Evolutionary conservation across 2,329 filamentous ascomycete genomes (phyloP).

Genomic region (Bipolaris bicolor): DNA sequence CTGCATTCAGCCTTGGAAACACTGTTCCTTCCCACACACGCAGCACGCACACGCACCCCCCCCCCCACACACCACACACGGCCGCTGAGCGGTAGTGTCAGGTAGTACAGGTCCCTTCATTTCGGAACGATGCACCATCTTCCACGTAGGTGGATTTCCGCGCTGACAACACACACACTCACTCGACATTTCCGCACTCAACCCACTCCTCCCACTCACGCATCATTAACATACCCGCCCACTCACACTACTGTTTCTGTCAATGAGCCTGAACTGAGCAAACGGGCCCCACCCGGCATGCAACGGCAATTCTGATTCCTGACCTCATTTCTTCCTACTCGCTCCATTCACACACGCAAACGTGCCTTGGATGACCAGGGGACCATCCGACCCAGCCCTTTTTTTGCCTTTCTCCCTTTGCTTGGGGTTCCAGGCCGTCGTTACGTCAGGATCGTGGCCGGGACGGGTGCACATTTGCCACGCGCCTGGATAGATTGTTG

Average conservation of each 20-base stretch:
- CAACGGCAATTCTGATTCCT: constrained; percentile 27
- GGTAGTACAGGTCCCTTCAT: constrained; percentile 48
- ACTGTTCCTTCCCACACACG: too few species aligned
- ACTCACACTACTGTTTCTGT: constrained; percentile 4
- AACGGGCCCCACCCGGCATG: constrained; percentile 36
- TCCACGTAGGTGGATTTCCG: constrained; percentile 41
- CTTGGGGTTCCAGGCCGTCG: constrained; percentile 20
- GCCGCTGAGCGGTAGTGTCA: constrained; percentile 26
- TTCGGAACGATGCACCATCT: constrained; percentile 49
- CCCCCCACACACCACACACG: constrained; percentile 19
- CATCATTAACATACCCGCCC: constrained; percentile 11
- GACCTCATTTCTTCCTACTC: constrained; percentile 31
- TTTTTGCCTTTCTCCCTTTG: constrained; percentile 1
- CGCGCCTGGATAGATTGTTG: constrained; percentile 27
- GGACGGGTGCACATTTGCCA: constrained; percentile 28
- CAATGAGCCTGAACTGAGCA: constrained; percentile 43
- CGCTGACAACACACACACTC: constrained; percentile 41
- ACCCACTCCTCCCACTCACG: constrained; percentile 18
- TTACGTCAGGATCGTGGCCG: constrained; percentile 29
- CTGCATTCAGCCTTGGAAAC: too few species aligned
- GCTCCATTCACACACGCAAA: constrained; percentile 15
- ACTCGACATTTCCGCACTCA: not conserved
- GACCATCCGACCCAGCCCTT: constrained; percentile 21
- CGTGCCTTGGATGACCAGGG: constrained; percentile 34
- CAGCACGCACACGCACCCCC: constrained; percentile 8